A percentile compares a stretch with the other conserved stretches of the same genome.
phyloP scores from a whole-genome alignment of 768 basidiomycete species.

The Panaeolus cyanescens region DNA sequence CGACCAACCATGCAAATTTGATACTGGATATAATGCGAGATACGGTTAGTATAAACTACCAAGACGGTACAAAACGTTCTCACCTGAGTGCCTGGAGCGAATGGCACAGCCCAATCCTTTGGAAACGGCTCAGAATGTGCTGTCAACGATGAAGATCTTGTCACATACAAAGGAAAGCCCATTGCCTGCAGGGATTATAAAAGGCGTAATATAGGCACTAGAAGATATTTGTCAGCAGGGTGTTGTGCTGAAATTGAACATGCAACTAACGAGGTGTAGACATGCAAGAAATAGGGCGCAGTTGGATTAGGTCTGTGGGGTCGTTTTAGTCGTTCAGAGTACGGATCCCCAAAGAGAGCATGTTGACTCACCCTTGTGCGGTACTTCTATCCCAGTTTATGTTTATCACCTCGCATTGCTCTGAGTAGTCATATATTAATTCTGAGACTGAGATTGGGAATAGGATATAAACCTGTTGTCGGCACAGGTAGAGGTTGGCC shows the following conservation, averaged over 20 bases:
- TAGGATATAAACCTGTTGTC: slow-evolving; percentile 33
- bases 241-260: not conserved
- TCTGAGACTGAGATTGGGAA: not conserved
- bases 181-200: slow-evolving; percentile 50
- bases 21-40: slow-evolving; percentile 37
- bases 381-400: slow-evolving; percentile 41
- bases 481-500: slow-evolving; percentile 38
- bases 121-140: slow-evolving; percentile 1
- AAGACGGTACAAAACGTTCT: slow-evolving; percentile 15
- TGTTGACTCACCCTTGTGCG: slow-evolving; percentile 38
- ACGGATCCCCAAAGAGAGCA: not conserved
- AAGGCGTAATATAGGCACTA: slow-evolving; percentile 52
- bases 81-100: slow-evolving; percentile 57
- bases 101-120: slow-evolving; percentile 63
- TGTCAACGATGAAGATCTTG: not conserved
- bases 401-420: slow-evolving; percentile 46
- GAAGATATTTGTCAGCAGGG: not conserved
- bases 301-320: slow-evolving; percentile 49
- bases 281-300: slow-evolving; percentile 60
- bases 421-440: slow-evolving; percentile 21
- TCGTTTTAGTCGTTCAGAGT: slow-evolving; percentile 4
- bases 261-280: slow-evolving; percentile 58
- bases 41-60: not conserved
- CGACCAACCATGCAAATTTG: slow-evolving; percentile 67
- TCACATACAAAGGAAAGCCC: slow-evolving; percentile 48